Base-by-base conservation (phyloP, 1,284 basidiomycete genomes). In the Thecaphora thlaspeos region DNA sequence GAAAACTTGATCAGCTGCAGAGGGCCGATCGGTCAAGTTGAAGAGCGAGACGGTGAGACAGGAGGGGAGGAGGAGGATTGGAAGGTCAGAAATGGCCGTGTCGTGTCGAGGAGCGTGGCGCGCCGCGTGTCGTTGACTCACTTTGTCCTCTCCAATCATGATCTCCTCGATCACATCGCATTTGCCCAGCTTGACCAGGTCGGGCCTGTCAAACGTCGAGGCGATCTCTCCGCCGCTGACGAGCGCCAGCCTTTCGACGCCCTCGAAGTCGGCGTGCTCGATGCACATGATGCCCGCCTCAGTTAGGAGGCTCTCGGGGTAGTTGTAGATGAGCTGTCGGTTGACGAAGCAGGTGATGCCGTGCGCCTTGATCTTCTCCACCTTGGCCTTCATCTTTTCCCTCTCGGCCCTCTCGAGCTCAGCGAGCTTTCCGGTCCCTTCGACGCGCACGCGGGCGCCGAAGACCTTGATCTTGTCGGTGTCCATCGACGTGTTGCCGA, bases 401-500 rank as follows among this genome's bases (percentile, higher is more conserved):
- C 87, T 84, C 81, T 97, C 94, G 7, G 94, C 94, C 15, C 93
- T 87, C 80, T 99, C 95, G 8, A 98, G 86, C 79, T 99, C 95
- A 22, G 95, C 95, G 4, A 98, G 85, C 81, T 98, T 95, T 52
- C 91, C 89, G 1, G 95, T 96, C 30, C 90, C 85, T 72, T 97
- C 92, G 14, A 98, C 94, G 78, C 93, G 91, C 48, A 98, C 87
- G 26, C 92, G 86, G 0, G 95, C 94, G 46, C 94, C 95, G 73
- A 98, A 98, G 52, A 98, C 89, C 81, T 98, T 98, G 82, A 98
- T 95, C 82, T 98, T 98, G 82, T 98, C 95, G 28, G 95, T 98
- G 81, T 98, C 94, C 95, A 98, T 97, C 8, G 93, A 91, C 15
- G 95, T 98, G 77, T 98, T 98, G 54, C 94, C 91, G 67, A 99